Evolutionary conservation across 306 rosid genomes (phyloP).

Genomic region (Parietaria judaica): DNA sequence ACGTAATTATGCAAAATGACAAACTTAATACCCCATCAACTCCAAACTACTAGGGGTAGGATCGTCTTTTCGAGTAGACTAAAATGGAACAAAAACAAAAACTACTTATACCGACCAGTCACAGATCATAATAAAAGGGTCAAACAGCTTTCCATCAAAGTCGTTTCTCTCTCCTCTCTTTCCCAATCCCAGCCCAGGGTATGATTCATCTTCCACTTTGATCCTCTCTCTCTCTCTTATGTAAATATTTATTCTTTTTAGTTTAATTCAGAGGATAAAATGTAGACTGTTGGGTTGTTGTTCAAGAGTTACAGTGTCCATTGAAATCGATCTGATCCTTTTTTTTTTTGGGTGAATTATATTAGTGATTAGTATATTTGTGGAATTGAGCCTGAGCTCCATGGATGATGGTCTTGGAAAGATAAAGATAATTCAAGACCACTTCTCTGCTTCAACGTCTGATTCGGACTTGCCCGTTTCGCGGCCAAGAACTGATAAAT

Average conservation of each 20-base stretch:
- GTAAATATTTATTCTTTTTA: too few relatives aligned
- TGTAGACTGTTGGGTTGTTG: background rate
- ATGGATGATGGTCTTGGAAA: slow-evolving; percentile 73
- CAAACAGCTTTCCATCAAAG: slow-evolving; percentile 24
- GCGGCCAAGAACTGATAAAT: slow-evolving; percentile 30
- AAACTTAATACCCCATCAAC: background rate
- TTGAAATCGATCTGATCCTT: slow-evolving; percentile 9
- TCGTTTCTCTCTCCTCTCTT: slow-evolving; percentile 14
- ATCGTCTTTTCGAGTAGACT: slow-evolving; percentile 5
- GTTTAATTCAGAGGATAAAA: background rate
- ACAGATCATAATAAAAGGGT: slow-evolving; percentile 12
- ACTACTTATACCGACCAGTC: slow-evolving; percentile 24
- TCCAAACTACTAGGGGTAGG: slow-evolving; percentile 2
- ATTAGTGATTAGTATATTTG: slow-evolving; percentile 1
- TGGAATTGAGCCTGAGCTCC: slow-evolving; percentile 24
- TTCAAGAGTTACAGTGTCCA: background rate
- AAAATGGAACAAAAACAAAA: background rate
- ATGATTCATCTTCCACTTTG: slow-evolving; percentile 16
- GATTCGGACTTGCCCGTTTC: slow-evolving; percentile 38
- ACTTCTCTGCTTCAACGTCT: slow-evolving; percentile 52
- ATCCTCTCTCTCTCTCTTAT: background rate
- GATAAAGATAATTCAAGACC: slow-evolving; percentile 61
- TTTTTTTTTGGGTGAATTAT: background rate
- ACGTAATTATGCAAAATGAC: background rate
- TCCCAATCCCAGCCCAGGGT: slow-evolving; percentile 7